Percentiles rank a stretch among this genome's conserved stretches.
Evolutionary conservation across 75 land plant genomes (phyloP).

Genomic region (Pinus tabuliformis): DNA sequence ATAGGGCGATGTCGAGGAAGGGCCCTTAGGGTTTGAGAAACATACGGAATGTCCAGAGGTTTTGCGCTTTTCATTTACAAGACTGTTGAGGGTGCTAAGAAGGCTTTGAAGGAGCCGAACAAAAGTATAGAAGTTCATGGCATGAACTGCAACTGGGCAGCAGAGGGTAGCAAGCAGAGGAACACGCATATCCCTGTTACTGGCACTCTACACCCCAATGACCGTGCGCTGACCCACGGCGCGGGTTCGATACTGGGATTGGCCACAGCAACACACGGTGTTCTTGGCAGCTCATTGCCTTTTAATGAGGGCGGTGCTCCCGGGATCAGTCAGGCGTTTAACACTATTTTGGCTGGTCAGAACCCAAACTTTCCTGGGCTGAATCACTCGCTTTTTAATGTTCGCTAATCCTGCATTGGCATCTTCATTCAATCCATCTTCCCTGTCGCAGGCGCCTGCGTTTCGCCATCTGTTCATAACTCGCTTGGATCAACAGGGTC

Average conservation of each 20-base stretch:
- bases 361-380: not conserved
- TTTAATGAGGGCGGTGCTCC: not conserved
- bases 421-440: no score
- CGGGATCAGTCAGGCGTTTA: no score
- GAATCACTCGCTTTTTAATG: no score
- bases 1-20: slow-evolving; percentile 42
- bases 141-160: slow-evolving; percentile 55
- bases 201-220: not conserved
- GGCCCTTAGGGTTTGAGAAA: slow-evolving; percentile 45
- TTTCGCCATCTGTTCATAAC: no score
- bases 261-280: not conserved
- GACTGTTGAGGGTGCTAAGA: slow-evolving; percentile 27
- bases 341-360: not conserved
- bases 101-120: slow-evolving; percentile 34
- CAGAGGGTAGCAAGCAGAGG: slow-evolving; percentile 44
- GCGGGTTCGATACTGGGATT: not conserved
- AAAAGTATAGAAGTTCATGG: slow-evolving; percentile 33
- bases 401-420: no score
- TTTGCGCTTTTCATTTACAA: slow-evolving; percentile 35
- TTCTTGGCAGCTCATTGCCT: no score
- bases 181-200: not conserved
- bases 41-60: not conserved
- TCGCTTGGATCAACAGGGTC: no score
- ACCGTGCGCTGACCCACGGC: not conserved
- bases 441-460: no score